phyloP scores from a whole-genome alignment of 169 alveolate genomes.

The Plasmodium gallinaceum region DNA sequence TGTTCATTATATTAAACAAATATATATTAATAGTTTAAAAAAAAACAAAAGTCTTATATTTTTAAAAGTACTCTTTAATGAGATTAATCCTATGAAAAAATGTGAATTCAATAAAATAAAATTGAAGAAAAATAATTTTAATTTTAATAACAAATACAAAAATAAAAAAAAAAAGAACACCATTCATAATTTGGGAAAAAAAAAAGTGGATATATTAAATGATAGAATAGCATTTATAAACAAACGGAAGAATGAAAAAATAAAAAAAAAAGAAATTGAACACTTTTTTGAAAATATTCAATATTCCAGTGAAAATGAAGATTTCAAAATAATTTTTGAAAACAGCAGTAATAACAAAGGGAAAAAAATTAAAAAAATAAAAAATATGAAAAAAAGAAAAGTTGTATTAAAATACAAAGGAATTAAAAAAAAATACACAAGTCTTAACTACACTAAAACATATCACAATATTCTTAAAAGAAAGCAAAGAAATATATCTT shows the following conservation, averaged over 20 bases:
- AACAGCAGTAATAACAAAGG: not conserved
- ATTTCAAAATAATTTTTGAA: conserved; percentile 44
- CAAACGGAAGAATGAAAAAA: conserved; percentile 19
- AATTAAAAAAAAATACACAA: not conserved
- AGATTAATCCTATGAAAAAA: too few species aligned
- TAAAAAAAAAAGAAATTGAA: conserved; percentile 10
- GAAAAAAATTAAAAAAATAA: not conserved
- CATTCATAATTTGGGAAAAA: not conserved
- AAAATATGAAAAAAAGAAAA: not conserved
- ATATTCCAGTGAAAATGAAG: conserved; percentile 51
- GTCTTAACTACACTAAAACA: too few species aligned
- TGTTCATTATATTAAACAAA: too few species aligned
- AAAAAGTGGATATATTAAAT: conserved; percentile 6
- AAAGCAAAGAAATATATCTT: too few species aligned
- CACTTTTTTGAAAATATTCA: conserved; percentile 27
- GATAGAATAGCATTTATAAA: not conserved
- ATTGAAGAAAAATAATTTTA: not conserved
- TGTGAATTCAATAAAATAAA: not conserved
- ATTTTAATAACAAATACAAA: not conserved
- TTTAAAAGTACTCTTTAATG: too few species aligned
- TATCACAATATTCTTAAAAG: too few species aligned
- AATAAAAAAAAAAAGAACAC: not conserved
- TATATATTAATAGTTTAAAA: too few species aligned
- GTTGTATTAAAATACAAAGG: not conserved
- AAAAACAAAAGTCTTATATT: too few species aligned